A percentile compares a stretch with the other conserved stretches of the same genome.
phyloP scores from a whole-genome alignment of 768 basidiomycete genomes.

The Pleurotus sapidus region DNA sequence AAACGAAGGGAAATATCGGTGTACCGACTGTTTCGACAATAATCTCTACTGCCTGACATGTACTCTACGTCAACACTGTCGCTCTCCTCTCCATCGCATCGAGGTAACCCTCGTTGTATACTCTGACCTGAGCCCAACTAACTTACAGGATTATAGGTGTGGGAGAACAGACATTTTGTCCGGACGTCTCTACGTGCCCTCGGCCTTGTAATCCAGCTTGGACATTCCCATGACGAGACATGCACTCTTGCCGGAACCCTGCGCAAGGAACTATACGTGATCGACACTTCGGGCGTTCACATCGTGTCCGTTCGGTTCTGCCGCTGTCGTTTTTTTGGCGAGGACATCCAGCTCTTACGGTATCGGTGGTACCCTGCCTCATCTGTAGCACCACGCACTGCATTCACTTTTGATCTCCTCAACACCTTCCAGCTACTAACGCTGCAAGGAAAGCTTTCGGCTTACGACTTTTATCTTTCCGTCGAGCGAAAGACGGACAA shows the following conservation, averaged over 20 bases:
- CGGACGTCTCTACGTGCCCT: background rate
- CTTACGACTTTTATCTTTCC: constrained; percentile 25
- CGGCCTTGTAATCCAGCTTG: constrained; percentile 8
- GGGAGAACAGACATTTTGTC: constrained; percentile 7
- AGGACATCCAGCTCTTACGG: constrained; percentile 24
- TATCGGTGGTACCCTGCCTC: constrained; percentile 29
- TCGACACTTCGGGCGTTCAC: constrained; percentile 29
- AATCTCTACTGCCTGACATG: no score
- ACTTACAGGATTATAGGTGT: background rate
- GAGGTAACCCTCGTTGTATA: no score
- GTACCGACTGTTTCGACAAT: no score
- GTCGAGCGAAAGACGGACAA: constrained; percentile 23
- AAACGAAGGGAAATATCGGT: no score
- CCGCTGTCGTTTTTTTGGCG: constrained; percentile 16
- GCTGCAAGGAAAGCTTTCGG: constrained; percentile 25
- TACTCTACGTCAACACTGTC: no score
- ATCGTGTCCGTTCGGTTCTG: constrained; percentile 27
- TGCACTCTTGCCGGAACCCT: constrained; percentile 1
- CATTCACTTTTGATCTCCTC: constrained; percentile 20
- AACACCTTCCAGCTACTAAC: constrained; percentile 21
- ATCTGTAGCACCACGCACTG: constrained; percentile 19
- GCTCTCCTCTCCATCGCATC: no score
- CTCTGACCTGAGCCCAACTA: no score
- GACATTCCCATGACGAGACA: background rate
- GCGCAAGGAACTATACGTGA: constrained; percentile 23